Evolutionary conservation across 176 grass and related monocot species (phyloP).

Genomic region (Secale cereale): DNA sequence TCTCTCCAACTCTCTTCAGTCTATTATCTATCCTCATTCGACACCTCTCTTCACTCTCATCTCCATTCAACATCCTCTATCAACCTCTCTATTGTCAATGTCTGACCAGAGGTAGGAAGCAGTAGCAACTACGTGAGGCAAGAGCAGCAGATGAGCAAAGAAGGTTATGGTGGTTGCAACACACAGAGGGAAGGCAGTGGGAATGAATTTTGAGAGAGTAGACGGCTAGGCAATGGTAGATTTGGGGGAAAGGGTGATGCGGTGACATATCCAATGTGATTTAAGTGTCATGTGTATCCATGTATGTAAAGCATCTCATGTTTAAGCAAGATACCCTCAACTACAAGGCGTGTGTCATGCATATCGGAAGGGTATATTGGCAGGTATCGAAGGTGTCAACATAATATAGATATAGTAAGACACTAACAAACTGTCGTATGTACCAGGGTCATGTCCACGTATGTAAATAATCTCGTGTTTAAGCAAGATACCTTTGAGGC

Average conservation of each 20-base stretch:
- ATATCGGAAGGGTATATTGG: neutral
- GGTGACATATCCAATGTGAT: neutral
- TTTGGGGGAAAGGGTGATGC: neutral
- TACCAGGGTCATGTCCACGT: neutral
- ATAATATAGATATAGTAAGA: neutral
- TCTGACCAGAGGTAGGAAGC: neutral
- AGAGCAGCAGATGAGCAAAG: neutral
- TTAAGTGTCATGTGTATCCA: neutral
- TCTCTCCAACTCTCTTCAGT: neutral
- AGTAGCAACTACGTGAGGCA: neutral
- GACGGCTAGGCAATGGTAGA: neutral
- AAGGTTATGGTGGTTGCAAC: neutral
- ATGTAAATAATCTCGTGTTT: neutral
- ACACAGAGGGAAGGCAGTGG: neutral
- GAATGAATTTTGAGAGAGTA: neutral
- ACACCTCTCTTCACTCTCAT: neutral
- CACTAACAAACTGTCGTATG: neutral
- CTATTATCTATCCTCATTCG: neutral
- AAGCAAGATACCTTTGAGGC: slow-evolving; percentile 63
- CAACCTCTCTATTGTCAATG: neutral
- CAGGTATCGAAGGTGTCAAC: neutral
- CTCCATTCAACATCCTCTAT: neutral
- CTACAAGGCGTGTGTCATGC: neutral
- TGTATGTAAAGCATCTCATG: neutral
- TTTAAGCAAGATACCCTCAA: neutral